Evolutionary conservation across 2,329 filamentous ascomycete genomes (phyloP).

Genomic region (Pseudofabraea citricarpa): DNA sequence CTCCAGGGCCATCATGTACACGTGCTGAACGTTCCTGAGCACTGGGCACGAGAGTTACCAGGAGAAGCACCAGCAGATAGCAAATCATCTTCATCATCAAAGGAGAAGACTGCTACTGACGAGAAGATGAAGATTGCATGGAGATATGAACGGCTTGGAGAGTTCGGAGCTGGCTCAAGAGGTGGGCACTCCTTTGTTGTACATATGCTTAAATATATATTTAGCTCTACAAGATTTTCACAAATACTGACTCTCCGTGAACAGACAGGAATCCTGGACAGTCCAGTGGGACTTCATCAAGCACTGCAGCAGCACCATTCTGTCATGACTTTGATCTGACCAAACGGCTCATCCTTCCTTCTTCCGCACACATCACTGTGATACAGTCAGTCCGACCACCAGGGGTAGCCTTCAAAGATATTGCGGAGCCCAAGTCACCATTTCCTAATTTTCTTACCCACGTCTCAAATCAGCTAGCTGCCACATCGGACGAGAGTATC

Average conservation of each 20-base stretch:
- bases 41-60: constrained; percentile 80
- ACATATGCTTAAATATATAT: constrained; percentile 49
- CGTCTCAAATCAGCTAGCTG: constrained; percentile 50
- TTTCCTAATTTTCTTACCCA: constrained; percentile 61
- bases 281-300: constrained; percentile 7
- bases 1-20: constrained; percentile 88
- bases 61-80: constrained; percentile 47
- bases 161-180: constrained; percentile 52
- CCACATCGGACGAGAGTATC: constrained; percentile 53
- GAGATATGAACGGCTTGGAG: constrained; percentile 84
- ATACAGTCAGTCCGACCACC: too few species aligned
- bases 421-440: constrained; percentile 47
- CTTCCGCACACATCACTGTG: constrained; percentile 44
- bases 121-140: constrained; percentile 99
- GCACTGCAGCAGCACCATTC: constrained; percentile 40
- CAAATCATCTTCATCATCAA: constrained; percentile 36
- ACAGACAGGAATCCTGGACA: constrained; percentile 19
- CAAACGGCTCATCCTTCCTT: constrained; percentile 56
- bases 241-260: constrained; percentile 11
- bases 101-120: constrained; percentile 34
- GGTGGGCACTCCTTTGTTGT: constrained; percentile 28
- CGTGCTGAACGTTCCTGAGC: constrained; percentile 72
- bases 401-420: too few species aligned
- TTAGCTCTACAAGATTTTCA: background rate
- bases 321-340: constrained; percentile 71